Conservation (phyloP, 768 basidiomycete genomes). For the Exsudoporus frostii region DNA sequence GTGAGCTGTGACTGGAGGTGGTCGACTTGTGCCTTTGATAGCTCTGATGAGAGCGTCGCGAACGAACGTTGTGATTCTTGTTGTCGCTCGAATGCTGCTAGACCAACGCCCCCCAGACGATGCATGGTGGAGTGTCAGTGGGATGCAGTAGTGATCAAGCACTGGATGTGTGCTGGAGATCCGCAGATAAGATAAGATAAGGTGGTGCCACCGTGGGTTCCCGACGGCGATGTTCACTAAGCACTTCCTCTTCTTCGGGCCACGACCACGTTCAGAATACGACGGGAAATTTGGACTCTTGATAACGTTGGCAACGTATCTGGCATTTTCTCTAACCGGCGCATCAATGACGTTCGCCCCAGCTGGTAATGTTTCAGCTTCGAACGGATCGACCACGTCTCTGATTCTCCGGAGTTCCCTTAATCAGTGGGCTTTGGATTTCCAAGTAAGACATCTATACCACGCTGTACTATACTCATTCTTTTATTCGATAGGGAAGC, state of each 20-base stretch:
- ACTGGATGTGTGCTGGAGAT: neutral
- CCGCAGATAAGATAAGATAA: constrained; percentile 17
- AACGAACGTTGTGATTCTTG: constrained; percentile 79
- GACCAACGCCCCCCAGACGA: constrained; percentile 75
- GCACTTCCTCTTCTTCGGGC: neutral
- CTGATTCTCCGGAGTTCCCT: constrained; percentile 59
- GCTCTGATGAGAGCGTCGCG: constrained; percentile 71
- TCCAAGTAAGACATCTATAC: constrained; percentile 55
- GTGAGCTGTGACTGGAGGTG: constrained; percentile 77
- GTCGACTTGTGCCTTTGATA: constrained; percentile 74
- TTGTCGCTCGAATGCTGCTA: constrained; percentile 89
- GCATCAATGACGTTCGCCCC: neutral
- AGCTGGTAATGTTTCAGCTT: constrained; percentile 24
- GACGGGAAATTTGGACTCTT: constrained; percentile 67
- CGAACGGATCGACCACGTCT: neutral
- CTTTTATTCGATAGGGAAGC: constrained; percentile 63
- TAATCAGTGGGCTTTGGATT: constrained; percentile 97
- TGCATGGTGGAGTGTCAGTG: constrained; percentile 47
- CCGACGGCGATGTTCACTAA: neutral
- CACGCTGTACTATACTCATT: neutral
- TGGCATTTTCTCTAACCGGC: constrained; percentile 1
- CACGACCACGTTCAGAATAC: neutral
- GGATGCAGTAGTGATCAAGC: neutral
- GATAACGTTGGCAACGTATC: constrained; percentile 86
- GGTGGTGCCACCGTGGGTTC: neutral